A percentile compares a stretch with the other conserved stretches of the same genome.
phyloP scores from a whole-genome alignment of 495 filamentous ascomycete genomes.

The Pseudomonodictys pantanalensis region DNA sequence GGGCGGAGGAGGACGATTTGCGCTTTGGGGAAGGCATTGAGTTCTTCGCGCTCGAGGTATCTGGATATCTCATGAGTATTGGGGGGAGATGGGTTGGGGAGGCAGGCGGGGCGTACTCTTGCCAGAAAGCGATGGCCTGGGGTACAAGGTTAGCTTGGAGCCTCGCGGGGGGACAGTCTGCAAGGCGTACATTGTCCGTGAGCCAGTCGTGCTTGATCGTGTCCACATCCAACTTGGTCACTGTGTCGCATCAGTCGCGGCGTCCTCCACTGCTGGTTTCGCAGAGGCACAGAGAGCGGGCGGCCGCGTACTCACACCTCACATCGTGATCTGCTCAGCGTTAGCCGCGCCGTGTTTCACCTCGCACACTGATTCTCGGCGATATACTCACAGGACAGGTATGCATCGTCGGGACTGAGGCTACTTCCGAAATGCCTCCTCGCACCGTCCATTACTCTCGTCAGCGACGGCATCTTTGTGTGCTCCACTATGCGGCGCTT shows the following conservation, averaged over 20 bases:
- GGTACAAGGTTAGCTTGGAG: slow-evolving; percentile 19
- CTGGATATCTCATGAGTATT: slow-evolving; percentile 43
- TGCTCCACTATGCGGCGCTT: background rate
- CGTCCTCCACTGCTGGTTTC: background rate
- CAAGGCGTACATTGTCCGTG: slow-evolving; percentile 80
- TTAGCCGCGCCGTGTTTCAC: background rate
- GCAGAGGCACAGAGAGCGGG: background rate
- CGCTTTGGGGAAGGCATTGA: slow-evolving; percentile 69
- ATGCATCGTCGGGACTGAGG: slow-evolving; percentile 68
- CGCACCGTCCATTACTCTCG: slow-evolving; percentile 5
- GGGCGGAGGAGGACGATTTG: slow-evolving; percentile 90
- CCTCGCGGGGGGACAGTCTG: background rate
- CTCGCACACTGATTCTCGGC: background rate
- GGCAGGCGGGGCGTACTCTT: slow-evolving; percentile 65
- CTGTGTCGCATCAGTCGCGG: slow-evolving; percentile 44
- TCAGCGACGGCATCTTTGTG: slow-evolving; percentile 1
- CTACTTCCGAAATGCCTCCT: slow-evolving; percentile 13
- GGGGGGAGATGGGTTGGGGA: background rate
- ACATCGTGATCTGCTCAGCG: slow-evolving; percentile 61
- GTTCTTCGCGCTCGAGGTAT: slow-evolving; percentile 85
- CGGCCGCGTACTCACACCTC: slow-evolving; percentile 55
- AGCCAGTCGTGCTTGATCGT: slow-evolving; percentile 91
- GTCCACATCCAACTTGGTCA: slow-evolving; percentile 81
- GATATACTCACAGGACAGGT: slow-evolving; percentile 62
- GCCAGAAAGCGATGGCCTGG: slow-evolving; percentile 92